phyloP scores from a whole-genome alignment of 257 asterid genomes.

The Solanum dulcamara region DNA sequence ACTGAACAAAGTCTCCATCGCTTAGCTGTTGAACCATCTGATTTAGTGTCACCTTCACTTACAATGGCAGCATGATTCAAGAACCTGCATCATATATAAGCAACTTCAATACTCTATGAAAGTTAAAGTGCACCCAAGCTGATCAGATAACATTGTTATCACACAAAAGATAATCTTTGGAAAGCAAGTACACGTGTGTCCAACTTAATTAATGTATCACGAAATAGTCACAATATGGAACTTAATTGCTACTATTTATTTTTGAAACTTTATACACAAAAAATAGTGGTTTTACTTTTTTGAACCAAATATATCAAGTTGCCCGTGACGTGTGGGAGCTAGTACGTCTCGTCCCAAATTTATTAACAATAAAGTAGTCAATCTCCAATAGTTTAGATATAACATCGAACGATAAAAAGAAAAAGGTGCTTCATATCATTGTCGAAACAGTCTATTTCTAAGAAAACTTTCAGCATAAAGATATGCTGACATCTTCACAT shows the following conservation, averaged over 20 bases:
- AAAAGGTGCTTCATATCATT: not conserved
- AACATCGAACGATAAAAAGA: not conserved
- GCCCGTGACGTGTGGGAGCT: not conserved
- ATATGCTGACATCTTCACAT: not conserved
- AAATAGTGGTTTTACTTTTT: not conserved
- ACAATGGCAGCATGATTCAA: slow-evolving; percentile 4
- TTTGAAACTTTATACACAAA: not conserved
- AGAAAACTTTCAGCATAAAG: not conserved
- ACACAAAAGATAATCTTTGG: not conserved
- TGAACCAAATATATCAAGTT: not conserved
- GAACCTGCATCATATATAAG: not conserved
- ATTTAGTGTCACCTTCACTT: not conserved
- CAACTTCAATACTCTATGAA: not conserved
- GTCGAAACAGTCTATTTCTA: not conserved
- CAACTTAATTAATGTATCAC: not conserved
- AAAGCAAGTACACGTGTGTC: not conserved
- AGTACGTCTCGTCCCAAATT: not conserved
- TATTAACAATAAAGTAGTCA: not conserved
- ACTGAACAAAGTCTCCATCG: slow-evolving; percentile 9
- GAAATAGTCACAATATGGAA: not conserved
- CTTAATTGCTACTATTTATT: not conserved
- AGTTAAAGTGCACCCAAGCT: not conserved
- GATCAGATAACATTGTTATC: not conserved
- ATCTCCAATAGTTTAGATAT: not conserved
- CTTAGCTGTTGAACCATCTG: not conserved